These are phyloP conservation scores for Botryotinia calthae DNA, from an alignment of 2,329 filamentous ascomycete species.

Conservation along the genomic window DNA sequence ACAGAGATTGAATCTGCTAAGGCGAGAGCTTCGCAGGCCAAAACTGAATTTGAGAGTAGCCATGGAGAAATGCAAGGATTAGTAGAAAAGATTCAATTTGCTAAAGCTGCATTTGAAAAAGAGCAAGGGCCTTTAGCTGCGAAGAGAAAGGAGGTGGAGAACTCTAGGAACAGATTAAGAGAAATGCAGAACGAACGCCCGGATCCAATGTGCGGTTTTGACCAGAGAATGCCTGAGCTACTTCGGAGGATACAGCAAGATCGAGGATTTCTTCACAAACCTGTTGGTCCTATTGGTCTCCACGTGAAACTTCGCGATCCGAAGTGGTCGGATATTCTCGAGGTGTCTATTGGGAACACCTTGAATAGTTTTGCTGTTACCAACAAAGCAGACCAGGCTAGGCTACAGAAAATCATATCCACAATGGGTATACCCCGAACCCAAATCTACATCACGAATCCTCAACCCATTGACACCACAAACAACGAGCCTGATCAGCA, in stretches of 20 bases:
- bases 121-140: constrained; percentile 37
- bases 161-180: constrained; percentile 49
- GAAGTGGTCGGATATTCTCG: constrained; percentile 79
- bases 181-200: constrained; percentile 56
- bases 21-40: constrained; percentile 47
- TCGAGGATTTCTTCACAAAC: constrained; percentile 63
- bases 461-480: constrained; percentile 54
- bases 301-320: constrained; percentile 75
- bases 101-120: constrained; percentile 39
- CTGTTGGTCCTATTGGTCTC: constrained; percentile 79
- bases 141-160: constrained; percentile 55
- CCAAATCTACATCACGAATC: constrained; percentile 54
- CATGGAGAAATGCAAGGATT: constrained; percentile 41
- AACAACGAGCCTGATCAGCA: constrained; percentile 70
- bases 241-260: constrained; percentile 70
- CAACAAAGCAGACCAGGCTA: constrained; percentile 70
- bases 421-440: constrained; percentile 44
- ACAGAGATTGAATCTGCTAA: constrained; percentile 59
- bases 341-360: constrained; percentile 67
- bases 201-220: constrained; percentile 63
- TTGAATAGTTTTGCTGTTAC: constrained; percentile 80
- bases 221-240: constrained; percentile 59
- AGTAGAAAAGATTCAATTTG: constrained; percentile 38
- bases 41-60: constrained; percentile 44
- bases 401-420: constrained; percentile 64